Evolutionary conservation across 441 rosid species (phyloP).

Genomic region (Aleurites moluccanus): DNA sequence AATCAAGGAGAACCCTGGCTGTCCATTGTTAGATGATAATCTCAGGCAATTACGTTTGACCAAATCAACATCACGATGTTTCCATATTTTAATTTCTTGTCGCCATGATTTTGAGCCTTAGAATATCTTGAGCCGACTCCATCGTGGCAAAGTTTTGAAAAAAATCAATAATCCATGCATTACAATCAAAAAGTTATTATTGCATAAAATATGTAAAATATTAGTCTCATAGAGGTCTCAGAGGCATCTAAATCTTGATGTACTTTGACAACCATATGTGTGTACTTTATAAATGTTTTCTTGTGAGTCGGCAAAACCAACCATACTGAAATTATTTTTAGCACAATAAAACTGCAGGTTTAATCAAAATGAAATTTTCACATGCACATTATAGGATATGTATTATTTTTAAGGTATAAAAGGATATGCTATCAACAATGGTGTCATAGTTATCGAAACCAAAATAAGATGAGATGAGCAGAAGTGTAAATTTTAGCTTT

Average conservation of each 20-base stretch:
- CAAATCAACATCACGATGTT: neutral
- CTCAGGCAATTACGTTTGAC: neutral
- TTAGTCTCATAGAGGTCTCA: neutral
- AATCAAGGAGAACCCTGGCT: neutral
- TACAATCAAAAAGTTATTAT: neutral
- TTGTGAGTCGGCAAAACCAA: conserved; percentile 18
- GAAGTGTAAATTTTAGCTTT: neutral
- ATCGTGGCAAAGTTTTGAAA: conserved; percentile 5
- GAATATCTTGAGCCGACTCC: conserved; percentile 10
- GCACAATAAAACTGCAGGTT: conserved; percentile 4
- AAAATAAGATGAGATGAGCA: neutral
- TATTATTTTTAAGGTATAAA: neutral
- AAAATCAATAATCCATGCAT: neutral
- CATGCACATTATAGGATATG: neutral
- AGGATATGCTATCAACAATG: neutral
- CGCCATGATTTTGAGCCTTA: neutral
- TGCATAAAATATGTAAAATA: neutral
- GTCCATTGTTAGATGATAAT: neutral
- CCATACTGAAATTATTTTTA: neutral
- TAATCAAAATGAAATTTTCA: neutral
- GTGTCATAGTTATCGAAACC: neutral
- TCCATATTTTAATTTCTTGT: neutral
- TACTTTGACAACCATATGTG: neutral
- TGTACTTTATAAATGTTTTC: conserved; percentile 12
- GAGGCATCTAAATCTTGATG: conserved; percentile 16